Evolutionary conservation across 495 filamentous ascomycete genomes (phyloP).

Genomic region (Neurospora sp.): DNA sequence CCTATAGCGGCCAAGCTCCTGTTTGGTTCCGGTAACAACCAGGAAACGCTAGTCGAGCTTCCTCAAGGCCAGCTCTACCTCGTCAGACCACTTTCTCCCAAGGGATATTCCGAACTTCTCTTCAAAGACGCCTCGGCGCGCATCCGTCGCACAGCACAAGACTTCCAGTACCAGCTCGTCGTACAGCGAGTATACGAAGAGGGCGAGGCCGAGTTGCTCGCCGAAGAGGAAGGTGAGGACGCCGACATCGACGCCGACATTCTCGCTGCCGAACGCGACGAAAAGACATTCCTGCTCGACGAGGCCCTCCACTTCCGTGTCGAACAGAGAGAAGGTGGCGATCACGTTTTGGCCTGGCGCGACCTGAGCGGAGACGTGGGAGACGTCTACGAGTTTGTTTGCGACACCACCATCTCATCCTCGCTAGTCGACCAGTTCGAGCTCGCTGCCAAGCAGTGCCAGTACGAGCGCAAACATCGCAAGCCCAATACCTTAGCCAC

Average conservation of each 20-base stretch:
- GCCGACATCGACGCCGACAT: conserved; percentile 57
- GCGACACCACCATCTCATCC: conserved; percentile 60
- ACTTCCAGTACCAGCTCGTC: conserved; percentile 94
- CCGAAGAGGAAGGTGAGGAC: conserved; percentile 75
- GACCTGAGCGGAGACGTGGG: conserved; percentile 89
- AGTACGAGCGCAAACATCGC: conserved; percentile 91
- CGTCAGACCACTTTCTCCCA: conserved; percentile 87
- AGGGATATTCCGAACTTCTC: conserved; percentile 96
- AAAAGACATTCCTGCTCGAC: conserved; percentile 93
- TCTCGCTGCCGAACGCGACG: conserved; percentile 69
- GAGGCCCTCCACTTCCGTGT: conserved; percentile 81
- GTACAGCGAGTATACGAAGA: conserved; percentile 95
- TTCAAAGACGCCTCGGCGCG: conserved; percentile 93
- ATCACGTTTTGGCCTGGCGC: conserved; percentile 85
- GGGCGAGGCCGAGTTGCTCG: conserved; percentile 81
- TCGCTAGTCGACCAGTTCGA: conserved; percentile 73
- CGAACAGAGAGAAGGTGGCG: conserved; percentile 63
- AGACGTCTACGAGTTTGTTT: conserved; percentile 94
- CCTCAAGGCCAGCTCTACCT: conserved; percentile 94
- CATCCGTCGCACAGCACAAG: conserved; percentile 84
- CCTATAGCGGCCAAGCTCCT: conserved; percentile 74
- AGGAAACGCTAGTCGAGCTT: conserved; percentile 85
- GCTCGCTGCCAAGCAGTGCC: conserved; percentile 77
- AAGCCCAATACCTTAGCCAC: conserved; percentile 70
- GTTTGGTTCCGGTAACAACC: conserved; percentile 75